Evolutionary conservation across 192 early-diverging fungal genomes (phyloP), one percentile per base, ranked within the genome.

Genomic region (Dissophora globulifera): DNA sequence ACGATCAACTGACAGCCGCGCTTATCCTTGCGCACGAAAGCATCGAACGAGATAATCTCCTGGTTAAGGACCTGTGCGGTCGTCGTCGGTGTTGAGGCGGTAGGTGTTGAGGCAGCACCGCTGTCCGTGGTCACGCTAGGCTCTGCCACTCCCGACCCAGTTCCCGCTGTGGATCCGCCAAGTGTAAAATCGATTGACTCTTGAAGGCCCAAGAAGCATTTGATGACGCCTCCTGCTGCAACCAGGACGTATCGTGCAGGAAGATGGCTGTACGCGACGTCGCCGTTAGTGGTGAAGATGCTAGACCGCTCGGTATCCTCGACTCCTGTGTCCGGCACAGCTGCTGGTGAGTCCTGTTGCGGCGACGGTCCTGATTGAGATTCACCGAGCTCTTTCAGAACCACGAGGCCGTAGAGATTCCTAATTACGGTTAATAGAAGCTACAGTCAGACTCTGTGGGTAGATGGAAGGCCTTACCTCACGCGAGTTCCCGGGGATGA

Each of bases 11-110:
- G 72, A 42, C 72, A 76, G 4, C 72, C 72, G 1, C 72, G 72
- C 19, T 45, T 51, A 22, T 67, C 72, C 13, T 66, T 66, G 3
- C 72, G 72, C 30, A 67, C 72, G 52, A 67, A 76, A 1, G 72
- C 72, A 27, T 76, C 72, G 46, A 76, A 57, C 13, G 72, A 76
- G 8, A 76, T 58, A 57, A 76, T 76, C 33, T 76, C 72, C 16
- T 50, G 35, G n/a, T 67, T 66, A 0, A 20, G 22, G 23, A 42
- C 35, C 2, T 50, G 38, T 47, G 42, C 40, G 17, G 62, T 19
- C 16, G 27, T 27, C 10, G 41, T 19, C 17, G 41, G 16, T 13
- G 17, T 19, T 45, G 42, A 3, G 13, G 56, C 26, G 30, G 4
- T 7, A 17, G 51, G 10, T 53, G 29, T 11, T n/a, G n/a, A n/a